A percentile compares a stretch with the other conserved stretches of the same genome.
These are phyloP conservation scores for Elongisporangium anandrum DNA, from an alignment of 352 stramenopile species.

Conservation along the genomic window DNA sequence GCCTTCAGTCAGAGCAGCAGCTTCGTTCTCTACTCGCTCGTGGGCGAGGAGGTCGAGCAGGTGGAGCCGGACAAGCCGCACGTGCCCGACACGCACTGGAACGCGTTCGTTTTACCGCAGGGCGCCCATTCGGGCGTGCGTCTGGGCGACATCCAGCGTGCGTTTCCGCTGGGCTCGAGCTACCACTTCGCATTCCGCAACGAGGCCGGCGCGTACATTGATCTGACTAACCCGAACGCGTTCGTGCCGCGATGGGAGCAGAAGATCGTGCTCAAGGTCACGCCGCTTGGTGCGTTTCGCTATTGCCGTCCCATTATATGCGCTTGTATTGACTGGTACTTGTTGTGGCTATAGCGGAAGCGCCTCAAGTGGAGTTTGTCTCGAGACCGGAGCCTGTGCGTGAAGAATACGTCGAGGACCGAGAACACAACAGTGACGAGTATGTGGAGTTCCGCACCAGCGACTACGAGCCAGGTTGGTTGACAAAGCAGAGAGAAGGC, in stretches of 20 bases:
- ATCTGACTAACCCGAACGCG: conserved; percentile 66
- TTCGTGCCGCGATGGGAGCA: conserved; percentile 55
- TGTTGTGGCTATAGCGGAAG: conserved; percentile 17
- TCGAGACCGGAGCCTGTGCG: conserved; percentile 14
- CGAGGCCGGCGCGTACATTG: conserved; percentile 56
- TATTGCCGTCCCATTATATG: neutral
- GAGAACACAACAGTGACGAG: conserved; percentile 21
- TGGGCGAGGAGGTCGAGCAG: conserved; percentile 55
- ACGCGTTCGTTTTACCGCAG: conserved; percentile 54
- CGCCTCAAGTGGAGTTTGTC: conserved; percentile 42
- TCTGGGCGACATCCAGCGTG: conserved; percentile 54
- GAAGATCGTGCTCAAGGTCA: conserved; percentile 71
- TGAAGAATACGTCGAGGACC: conserved; percentile 5
- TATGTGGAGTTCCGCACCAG: conserved; percentile 39
- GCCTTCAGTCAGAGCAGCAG: conserved; percentile 9
- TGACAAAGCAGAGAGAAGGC: neutral
- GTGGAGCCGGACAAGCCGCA: conserved; percentile 39
- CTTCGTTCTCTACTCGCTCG: conserved; percentile 64
- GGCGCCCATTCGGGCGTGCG: conserved; percentile 20
- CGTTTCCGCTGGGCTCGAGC: conserved; percentile 60
- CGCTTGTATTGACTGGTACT: neutral
- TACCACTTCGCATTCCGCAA: conserved; percentile 82
- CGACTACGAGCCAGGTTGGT: neutral
- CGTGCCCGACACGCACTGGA: conserved; percentile 57
- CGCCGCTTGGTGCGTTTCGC: conserved; percentile 30